A percentile compares a stretch with the other conserved stretches of the same genome.
These are phyloP conservation scores for Suillus hirtellus DNA, from an alignment of 768 basidiomycete genomes.

Conservation along the genomic window DNA sequence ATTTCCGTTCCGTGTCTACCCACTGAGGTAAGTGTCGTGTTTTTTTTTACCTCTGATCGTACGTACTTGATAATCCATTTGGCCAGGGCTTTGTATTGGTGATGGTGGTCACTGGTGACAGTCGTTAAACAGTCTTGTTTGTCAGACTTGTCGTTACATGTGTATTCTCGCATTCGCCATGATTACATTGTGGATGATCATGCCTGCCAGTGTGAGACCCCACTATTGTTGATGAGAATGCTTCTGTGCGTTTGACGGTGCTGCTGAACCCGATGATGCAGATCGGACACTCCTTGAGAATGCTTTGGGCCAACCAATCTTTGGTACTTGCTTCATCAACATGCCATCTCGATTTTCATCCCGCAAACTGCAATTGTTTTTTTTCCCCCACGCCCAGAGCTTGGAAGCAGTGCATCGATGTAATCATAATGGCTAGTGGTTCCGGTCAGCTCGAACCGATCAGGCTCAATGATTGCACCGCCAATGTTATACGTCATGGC, in stretches of 20 bases:
- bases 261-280: neutral
- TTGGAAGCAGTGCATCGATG: neutral
- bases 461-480: neutral
- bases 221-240: neutral
- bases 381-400: neutral
- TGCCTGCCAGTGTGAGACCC: neutral
- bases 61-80: constrained; percentile 1
- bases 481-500: neutral
- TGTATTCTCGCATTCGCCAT: constrained; percentile 5
- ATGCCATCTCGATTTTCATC: neutral
- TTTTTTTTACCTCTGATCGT: neutral
- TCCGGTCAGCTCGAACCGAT: neutral
- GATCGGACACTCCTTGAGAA: neutral
- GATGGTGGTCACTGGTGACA: neutral
- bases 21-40: constrained; percentile 17
- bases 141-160: constrained; percentile 3
- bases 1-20: neutral
- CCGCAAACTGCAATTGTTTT: neutral
- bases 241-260: neutral
- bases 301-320: neutral
- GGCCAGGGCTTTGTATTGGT: neutral
- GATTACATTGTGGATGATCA: constrained; percentile 2
- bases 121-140: neutral
- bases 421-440: neutral
- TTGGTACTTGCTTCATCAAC: neutral